Percentiles rank a stretch among this genome's conserved stretches.
These are phyloP conservation scores for Nakazawaea ishiwadae DNA, from an alignment of 805 yeast genomes.

Conservation along the genomic window DNA sequence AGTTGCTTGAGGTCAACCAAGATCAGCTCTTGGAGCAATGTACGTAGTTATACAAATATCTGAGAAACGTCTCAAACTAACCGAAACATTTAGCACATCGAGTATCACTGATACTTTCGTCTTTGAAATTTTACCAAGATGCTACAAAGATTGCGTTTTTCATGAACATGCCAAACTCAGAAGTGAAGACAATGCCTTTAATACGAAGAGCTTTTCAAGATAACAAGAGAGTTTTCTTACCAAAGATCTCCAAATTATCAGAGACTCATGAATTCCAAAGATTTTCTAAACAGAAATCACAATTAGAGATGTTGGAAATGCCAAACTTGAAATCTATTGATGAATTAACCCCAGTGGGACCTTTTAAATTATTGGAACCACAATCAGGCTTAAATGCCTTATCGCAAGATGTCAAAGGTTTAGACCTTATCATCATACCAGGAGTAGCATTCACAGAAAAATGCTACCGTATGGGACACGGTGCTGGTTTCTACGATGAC, in stretches of 20 bases:
- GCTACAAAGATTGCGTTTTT: constrained; percentile 59
- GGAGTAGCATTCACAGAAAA: constrained; percentile 70
- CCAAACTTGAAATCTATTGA: constrained; percentile 35
- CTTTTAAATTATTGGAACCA: constrained; percentile 68
- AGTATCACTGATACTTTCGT: constrained; percentile 20
- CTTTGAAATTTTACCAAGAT: constrained; percentile 30
- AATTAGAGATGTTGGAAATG: constrained; percentile 55
- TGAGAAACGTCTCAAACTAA: too few species aligned
- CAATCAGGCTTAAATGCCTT: constrained; percentile 18
- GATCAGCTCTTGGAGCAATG: constrained; percentile 11
- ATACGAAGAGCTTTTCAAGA: constrained; percentile 46
- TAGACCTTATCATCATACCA: constrained; percentile 78
- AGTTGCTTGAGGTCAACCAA: constrained; percentile 1
- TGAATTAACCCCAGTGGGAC: constrained; percentile 59
- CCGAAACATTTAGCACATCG: constrained; percentile 4
- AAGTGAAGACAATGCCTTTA: constrained; percentile 55
- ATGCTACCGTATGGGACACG: constrained; percentile 73
- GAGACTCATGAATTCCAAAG: constrained; percentile 23
- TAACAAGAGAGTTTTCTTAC: constrained; percentile 52
- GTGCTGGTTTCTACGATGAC: constrained; percentile 90
- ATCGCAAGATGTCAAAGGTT: constrained; percentile 25
- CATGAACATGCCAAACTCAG: constrained; percentile 73
- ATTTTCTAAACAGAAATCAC: constrained; percentile 30
- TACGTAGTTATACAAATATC: constrained; percentile 1
- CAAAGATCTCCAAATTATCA: constrained; percentile 33